Percentiles rank a stretch among this genome's conserved stretches.
phyloP scores from a whole-genome alignment of 1,284 basidiomycete genomes.

The Irpex rosettiformis region DNA sequence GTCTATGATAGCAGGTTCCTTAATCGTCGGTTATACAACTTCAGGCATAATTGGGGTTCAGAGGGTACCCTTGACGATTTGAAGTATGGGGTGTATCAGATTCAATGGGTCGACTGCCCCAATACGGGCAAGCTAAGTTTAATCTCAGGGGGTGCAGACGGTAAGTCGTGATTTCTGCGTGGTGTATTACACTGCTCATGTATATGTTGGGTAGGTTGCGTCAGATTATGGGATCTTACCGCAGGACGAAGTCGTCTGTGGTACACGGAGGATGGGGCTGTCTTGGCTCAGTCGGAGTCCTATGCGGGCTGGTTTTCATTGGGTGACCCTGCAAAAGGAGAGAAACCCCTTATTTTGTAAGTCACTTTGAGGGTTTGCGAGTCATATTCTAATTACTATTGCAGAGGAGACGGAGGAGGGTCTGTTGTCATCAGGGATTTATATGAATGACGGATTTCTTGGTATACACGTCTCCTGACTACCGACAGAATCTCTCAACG shows the following conservation, averaged over 20 bases:
- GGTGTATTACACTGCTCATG: slow-evolving; percentile 4
- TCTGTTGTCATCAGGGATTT: neutral
- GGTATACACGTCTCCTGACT: too few species aligned
- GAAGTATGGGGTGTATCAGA: slow-evolving; percentile 48
- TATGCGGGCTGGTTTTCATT: slow-evolving; percentile 59
- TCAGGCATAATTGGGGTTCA: slow-evolving; percentile 38
- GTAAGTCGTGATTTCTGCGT: slow-evolving; percentile 29
- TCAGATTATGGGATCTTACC: slow-evolving; percentile 62
- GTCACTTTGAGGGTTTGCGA: slow-evolving; percentile 31
- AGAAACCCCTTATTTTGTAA: slow-evolving; percentile 60
- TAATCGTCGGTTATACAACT: slow-evolving; percentile 40
- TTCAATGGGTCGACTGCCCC: slow-evolving; percentile 51
- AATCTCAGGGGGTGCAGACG: slow-evolving; percentile 62
- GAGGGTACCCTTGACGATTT: slow-evolving; percentile 20
- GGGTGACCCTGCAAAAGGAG: slow-evolving; percentile 48
- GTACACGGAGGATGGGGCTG: slow-evolving; percentile 29
- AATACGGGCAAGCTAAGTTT: slow-evolving; percentile 40
- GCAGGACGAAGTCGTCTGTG: slow-evolving; percentile 18
- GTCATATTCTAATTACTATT: neutral
- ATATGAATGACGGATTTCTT: neutral
- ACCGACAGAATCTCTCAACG: too few species aligned
- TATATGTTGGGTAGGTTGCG: slow-evolving; percentile 47
- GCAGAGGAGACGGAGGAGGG: neutral
- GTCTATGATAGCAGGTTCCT: slow-evolving; percentile 62
- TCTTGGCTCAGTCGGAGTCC: slow-evolving; percentile 48